Base-by-base conservation (phyloP, 768 basidiomycete species). In the Boletus rubescentipes region DNA sequence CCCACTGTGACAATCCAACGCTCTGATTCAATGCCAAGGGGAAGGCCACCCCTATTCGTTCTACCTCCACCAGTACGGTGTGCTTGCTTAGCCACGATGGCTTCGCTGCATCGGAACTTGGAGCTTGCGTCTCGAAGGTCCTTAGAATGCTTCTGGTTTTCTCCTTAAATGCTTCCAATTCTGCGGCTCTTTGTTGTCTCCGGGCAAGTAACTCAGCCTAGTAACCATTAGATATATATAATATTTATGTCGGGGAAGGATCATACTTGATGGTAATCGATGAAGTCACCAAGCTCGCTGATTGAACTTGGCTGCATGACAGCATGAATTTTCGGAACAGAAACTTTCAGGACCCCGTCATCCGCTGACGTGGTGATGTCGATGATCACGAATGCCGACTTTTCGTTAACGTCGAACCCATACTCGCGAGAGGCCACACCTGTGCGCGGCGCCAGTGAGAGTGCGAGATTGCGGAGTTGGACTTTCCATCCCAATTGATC, bases 221-320 rank as follows among this genome's bases (percentile, higher is more conserved):
- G 61, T 58, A 63, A 62, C 46, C 57, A 34, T 61, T 2, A 70
- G 61, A 43, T 44, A 58, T 4, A 43, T 44, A 58, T 4, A 18
- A 30, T 9, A 29, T 10, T 3, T 29, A 18, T 23, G 23, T n/a
- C 16, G 15, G 6, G 10, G 15, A 49, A 43, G 29, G 9, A 26
- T 32, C 51, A 56, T 73, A 87, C 91, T 79, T 91, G 91, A 38
- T 92, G 75, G 61, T 92, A 79, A 65, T 96, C 93, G 37, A 93
- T 70, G 58, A 93, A 91, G 66, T 98, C 95, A 15, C 88, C 91
- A 9, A 98, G 75, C 66, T 96, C 91, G 20, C 88, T 87, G 46
- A 98, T 86, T 0, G 96, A 95, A 58, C 91, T 91, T 10, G 95
- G 87, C 67, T 94, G 93, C 88, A 97, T 87, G 32, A 96, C 89